Conservation (phyloP, 108 stramenopile genomes). For the Nannochloropsis gaditana region DNA sequence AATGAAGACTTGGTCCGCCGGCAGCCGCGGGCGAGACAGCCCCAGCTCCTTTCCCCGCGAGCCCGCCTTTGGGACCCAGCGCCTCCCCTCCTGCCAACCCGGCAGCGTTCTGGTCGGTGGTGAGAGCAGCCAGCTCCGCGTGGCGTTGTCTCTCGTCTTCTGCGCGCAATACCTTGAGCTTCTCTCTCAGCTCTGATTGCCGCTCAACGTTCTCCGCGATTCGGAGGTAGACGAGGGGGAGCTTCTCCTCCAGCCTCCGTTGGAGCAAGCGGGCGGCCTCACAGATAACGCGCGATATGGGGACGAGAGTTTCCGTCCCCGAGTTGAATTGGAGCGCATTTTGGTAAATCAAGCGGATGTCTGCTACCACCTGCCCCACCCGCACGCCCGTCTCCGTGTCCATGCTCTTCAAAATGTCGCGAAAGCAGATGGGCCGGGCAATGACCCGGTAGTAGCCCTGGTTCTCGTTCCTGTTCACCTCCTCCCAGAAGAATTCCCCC, state of each 20-base stretch:
- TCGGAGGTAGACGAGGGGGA: neutral
- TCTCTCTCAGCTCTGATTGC: neutral
- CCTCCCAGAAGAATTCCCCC: neutral
- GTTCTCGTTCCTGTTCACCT: neutral
- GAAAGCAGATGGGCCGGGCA: slow-evolving; percentile 13
- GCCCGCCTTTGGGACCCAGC: neutral
- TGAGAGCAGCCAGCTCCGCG: neutral
- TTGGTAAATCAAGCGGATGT: neutral
- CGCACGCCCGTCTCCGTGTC: neutral
- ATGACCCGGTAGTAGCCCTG: neutral
- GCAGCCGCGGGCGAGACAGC: neutral
- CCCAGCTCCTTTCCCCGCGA: neutral
- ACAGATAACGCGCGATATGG: neutral
- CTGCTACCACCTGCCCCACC: neutral
- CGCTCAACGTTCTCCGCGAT: slow-evolving; percentile 11
- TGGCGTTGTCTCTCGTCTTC: neutral
- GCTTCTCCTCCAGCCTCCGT: neutral
- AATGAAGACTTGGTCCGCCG: neutral
- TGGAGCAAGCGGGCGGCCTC: neutral
- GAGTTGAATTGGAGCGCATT: slow-evolving; percentile 12
- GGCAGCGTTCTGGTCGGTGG: neutral
- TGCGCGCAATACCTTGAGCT: neutral
- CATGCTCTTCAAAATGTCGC: neutral
- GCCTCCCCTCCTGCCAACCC: neutral
- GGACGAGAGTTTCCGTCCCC: neutral